Percentiles rank a stretch among this genome's conserved stretches.
Conservation (phyloP, 2,329 filamentous ascomycete genomes). For the Niveomyces coronatus region DNA sequence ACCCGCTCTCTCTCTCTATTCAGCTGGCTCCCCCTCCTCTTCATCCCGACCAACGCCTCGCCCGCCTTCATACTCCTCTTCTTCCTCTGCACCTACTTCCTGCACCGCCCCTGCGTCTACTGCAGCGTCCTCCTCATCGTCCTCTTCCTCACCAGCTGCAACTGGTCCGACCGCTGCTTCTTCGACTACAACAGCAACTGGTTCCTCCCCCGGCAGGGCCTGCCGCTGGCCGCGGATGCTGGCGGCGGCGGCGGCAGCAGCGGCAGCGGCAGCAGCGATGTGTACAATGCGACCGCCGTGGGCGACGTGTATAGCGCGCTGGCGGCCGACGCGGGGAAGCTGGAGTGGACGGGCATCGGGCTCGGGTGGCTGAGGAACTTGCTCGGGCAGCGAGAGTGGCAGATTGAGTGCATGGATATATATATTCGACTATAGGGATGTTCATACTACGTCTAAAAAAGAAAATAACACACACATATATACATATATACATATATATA, state of each 20-base stretch:
- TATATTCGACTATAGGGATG: slow-evolving; percentile 57
- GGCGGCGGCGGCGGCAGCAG: slow-evolving; percentile 15
- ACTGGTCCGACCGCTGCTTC: slow-evolving; percentile 84
- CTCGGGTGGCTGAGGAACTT: slow-evolving; percentile 79
- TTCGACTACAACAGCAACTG: slow-evolving; percentile 88
- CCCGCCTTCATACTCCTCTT: slow-evolving; percentile 80
- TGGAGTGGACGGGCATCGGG: slow-evolving; percentile 66
- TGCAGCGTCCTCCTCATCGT: slow-evolving; percentile 93
- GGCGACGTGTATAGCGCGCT: slow-evolving; percentile 50
- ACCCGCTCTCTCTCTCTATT: slow-evolving; percentile 3
- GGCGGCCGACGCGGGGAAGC: slow-evolving; percentile 53
- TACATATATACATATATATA: background rate
- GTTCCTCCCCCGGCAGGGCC: slow-evolving; percentile 66
- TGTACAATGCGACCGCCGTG: slow-evolving; percentile 41
- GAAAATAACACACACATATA: background rate
- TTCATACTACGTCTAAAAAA: background rate
- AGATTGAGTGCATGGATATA: slow-evolving; percentile 83
- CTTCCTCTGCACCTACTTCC: slow-evolving; percentile 87
- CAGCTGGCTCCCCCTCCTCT: slow-evolving; percentile 79
- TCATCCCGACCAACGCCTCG: slow-evolving; percentile 78
- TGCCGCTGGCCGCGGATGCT: slow-evolving; percentile 14
- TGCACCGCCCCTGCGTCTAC: slow-evolving; percentile 95
- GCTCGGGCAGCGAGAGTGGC: slow-evolving; percentile 76
- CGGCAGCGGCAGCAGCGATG: slow-evolving; percentile 15
- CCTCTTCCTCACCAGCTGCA: slow-evolving; percentile 83